Base-by-base conservation (phyloP, 169 alveolate species). In the Plasmodium inui region DNA sequence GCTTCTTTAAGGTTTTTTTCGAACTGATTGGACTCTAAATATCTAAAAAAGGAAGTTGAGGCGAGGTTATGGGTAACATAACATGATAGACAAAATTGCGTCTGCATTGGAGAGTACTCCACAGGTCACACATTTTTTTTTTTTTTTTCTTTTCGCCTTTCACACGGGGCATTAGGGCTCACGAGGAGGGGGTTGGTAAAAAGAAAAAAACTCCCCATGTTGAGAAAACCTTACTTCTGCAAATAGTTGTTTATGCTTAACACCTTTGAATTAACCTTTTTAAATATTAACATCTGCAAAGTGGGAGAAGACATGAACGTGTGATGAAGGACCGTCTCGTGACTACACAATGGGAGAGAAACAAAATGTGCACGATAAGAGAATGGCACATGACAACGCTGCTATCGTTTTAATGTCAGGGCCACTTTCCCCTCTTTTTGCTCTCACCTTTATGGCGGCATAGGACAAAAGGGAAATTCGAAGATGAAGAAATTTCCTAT, bases 261-360 rank as follows among this genome's bases (percentile, higher is more conserved):
- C n/a, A 88, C 94, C 74, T 88, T 88, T 79, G 94, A 88, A 78
- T 88, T 88, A 12, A 88, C 94, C 73, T 88, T 88, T 80, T 88
- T 88, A 88, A 88, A 88, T 61, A 88, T 17, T 88, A 88, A 80
- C 94, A 88, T 88, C 94, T 88, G 61, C 82, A 50, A 17, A 14
- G 22, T 14, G 22, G 61, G 76, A 1, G n/a, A 67, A 28, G 2
- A 67, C 7, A 50, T 50, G 22, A 14, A 12, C 19, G 61, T 12
- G 17, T 50, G 19, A 50, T 50, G 22, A 12, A 3, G 61, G 22
- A 50, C 22, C 22, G 8, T 50, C 22, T 50, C 22, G 7, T 67
- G 41, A 22, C n/a, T 22, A 67, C 37, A 67, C n/a, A 14, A 67
- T 67, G 4, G 17, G 37, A n/a, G 37, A 28, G 76, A 67, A 26